Conservation (phyloP, 192 early-diverging fungal species). For the Coemansia sp. region DNA sequence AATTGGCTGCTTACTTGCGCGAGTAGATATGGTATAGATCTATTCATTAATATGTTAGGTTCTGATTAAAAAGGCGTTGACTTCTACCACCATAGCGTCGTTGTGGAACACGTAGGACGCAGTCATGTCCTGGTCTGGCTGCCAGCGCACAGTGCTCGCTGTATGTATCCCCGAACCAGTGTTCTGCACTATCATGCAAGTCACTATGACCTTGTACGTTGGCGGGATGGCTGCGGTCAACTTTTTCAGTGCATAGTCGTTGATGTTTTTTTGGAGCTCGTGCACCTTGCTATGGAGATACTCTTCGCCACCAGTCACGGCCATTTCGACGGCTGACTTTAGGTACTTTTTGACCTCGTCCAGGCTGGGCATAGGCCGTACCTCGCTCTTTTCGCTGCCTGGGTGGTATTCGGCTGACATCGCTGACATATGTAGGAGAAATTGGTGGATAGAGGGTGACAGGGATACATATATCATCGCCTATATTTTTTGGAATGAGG, state of each 20-base stretch:
- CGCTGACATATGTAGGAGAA: neutral
- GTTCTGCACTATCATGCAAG: slow-evolving; percentile 50
- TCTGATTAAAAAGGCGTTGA: slow-evolving; percentile 34
- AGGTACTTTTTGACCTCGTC: slow-evolving; percentile 33
- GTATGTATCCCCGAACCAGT: slow-evolving; percentile 41
- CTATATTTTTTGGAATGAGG: too few relatives aligned
- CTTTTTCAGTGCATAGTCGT: slow-evolving; percentile 45
- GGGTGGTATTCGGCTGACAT: neutral
- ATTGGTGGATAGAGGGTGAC: neutral
- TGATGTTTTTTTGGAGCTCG: slow-evolving; percentile 48
- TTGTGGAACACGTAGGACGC: slow-evolving; percentile 35
- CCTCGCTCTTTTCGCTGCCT: neutral
- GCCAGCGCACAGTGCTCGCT: slow-evolving; percentile 32
- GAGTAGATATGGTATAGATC: slow-evolving; percentile 9
- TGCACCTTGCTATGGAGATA: slow-evolving; percentile 29
- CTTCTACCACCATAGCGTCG: slow-evolving; percentile 22
- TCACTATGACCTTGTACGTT: slow-evolving; percentile 24
- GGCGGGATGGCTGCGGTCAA: slow-evolving; percentile 14
- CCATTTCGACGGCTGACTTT: slow-evolving; percentile 43
- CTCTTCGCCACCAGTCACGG: slow-evolving; percentile 29
- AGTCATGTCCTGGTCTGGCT: slow-evolving; percentile 23
- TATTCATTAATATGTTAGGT: slow-evolving; percentile 10
- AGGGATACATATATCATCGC: too few relatives aligned
- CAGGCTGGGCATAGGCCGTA: neutral
- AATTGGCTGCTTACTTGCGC: slow-evolving; percentile 29